phyloP scores from a whole-genome alignment of 805 yeast species.

The Cyberlindnera mycetangii region DNA sequence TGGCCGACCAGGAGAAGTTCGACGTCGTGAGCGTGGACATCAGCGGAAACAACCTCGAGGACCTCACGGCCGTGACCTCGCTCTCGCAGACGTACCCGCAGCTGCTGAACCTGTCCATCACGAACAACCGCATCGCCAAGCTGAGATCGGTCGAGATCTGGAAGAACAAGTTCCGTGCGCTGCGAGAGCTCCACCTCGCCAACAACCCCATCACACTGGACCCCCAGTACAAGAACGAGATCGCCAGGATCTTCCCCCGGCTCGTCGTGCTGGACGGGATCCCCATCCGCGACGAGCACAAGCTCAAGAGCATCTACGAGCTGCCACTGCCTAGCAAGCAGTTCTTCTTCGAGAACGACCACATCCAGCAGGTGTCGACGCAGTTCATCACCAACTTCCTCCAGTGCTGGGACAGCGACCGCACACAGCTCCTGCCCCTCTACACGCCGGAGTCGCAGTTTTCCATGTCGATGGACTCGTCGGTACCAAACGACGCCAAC shows the following conservation, averaged over 20 bases:
- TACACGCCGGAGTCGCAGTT: conserved; percentile 85
- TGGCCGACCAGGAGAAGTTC: conserved; percentile 56
- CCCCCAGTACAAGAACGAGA: conserved; percentile 52
- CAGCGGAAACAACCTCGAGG: conserved; percentile 61
- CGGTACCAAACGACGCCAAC: conserved; percentile 51
- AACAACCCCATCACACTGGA: conserved; percentile 70
- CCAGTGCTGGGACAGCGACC: conserved; percentile 76
- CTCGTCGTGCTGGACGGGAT: conserved; percentile 76
- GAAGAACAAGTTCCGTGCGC: conserved; percentile 66
- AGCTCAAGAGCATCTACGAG: conserved; percentile 46
- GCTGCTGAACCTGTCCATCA: conserved; percentile 74
- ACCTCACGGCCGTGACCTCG: conserved; percentile 55
- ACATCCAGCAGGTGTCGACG: conserved; percentile 67
- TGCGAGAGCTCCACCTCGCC: conserved; percentile 73
- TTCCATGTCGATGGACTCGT: conserved; percentile 72
- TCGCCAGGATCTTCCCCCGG: conserved; percentile 75
- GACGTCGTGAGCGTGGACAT: conserved; percentile 68
- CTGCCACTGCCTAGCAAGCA: conserved; percentile 56
- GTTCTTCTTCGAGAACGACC: conserved; percentile 79
- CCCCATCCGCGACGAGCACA: conserved; percentile 69
- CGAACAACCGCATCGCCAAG: conserved; percentile 65
- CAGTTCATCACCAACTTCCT: conserved; percentile 73
- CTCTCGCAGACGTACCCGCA: conserved; percentile 73
- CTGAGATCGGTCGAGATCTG: conserved; percentile 65
- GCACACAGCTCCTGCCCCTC: conserved; percentile 64